Evolutionary conservation across 2,329 filamentous ascomycete species (phyloP), one percentile per base, ranked within the genome.

Genomic region (Myrmaecium sp.): DNA sequence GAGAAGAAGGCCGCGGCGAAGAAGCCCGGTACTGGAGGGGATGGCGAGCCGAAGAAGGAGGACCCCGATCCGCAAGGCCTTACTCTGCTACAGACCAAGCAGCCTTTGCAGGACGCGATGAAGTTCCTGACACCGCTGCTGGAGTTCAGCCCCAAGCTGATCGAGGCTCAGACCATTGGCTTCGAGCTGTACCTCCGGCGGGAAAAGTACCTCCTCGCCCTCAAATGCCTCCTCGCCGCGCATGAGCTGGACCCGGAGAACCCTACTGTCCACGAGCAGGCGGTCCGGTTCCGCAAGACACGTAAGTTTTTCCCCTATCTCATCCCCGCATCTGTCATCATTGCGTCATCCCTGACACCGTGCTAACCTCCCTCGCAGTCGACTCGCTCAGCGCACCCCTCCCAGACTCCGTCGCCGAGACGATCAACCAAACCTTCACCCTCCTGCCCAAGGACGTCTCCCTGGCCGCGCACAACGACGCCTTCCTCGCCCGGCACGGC

Each of bases 181-280:
- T 95, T 94, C 41, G 84, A 95, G 55, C 76, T 98, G 11, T 84
- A 81, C 47, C 62, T 91, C 32, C 67, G 83, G 44, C 67, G 76
- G 58, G 84, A 72, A 47, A 94, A 94, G 59, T 82, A 79, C 43
- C 57, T 92, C 22, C 74, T 92, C 33, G 86, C 89, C 1, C 64
- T 94, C 32, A 79, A 81, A 43, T 93, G 81, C 51, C 66, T 98
- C 28, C 69, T 79, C 25, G 74, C 79, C 11, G 74, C 81, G 15
- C 57, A 70, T 29, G 60, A 64, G 3, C 60, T 94, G 17, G 74
- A 89, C 34, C 51, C 72, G 3, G 60, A 70, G 23, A 64, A 83
- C 42, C 66, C 79, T 7, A 70, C 65, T 35, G 65, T 86, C n/a
- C 74, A 84, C 44, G 70, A 82, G 42, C 80, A 89, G 47, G 61